phyloP scores from a whole-genome alignment of 2,329 filamentous ascomycete genomes.

The Fusarium pilosicola region DNA sequence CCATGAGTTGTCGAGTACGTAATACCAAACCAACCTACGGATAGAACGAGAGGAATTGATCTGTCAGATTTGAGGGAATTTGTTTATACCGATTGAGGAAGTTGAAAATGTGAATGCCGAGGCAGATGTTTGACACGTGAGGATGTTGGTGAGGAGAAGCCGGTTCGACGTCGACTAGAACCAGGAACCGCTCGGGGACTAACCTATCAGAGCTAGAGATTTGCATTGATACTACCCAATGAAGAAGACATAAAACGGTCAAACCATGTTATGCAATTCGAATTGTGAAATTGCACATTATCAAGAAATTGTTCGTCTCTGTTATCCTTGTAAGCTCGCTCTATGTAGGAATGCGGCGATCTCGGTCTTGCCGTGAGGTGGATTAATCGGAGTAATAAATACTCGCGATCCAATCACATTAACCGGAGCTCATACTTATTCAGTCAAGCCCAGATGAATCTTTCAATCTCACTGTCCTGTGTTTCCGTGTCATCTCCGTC shows the following conservation, averaged over 20 bases:
- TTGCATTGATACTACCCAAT: not conserved
- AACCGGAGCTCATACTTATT: not conserved
- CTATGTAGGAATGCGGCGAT: not conserved
- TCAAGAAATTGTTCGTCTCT: not conserved
- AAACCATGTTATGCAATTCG: not conserved
- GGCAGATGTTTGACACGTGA: constrained; percentile 18
- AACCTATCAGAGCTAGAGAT: constrained; percentile 7
- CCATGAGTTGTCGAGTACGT: constrained; percentile 3
- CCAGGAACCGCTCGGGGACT: not conserved
- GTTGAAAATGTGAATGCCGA: constrained; percentile 16
- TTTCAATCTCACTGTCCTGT: not conserved
- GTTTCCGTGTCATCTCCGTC: not conserved
- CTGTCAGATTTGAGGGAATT: constrained; percentile 20
- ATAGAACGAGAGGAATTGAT: constrained; percentile 1
- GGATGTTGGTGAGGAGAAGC: constrained; percentile 13
- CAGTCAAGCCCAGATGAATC: not conserved
- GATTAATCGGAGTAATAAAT: not conserved
- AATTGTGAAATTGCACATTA: not conserved
- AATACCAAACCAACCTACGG: not conserved
- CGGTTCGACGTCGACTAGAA: constrained; percentile 6
- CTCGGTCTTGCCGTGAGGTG: not conserved
- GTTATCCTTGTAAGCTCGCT: not conserved
- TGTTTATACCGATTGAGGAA: constrained; percentile 21
- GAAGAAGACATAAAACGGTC: not conserved
- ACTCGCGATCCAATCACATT: not conserved